Evolutionary conservation across 768 basidiomycete genomes (phyloP).

Genomic region (Russula lepida): DNA sequence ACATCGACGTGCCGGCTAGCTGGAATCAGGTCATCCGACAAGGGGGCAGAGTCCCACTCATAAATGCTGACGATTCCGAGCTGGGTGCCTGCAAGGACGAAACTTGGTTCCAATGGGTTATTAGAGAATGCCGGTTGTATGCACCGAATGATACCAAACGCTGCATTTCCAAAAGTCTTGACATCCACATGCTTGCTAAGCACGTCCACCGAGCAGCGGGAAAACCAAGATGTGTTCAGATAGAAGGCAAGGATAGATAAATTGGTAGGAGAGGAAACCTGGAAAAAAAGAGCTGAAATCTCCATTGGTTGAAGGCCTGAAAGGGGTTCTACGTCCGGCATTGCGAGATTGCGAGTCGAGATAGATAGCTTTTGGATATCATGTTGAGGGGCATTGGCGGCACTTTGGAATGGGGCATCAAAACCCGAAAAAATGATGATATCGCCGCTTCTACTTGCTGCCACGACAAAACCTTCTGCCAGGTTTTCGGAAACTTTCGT

Average conservation of each 20-base stretch:
- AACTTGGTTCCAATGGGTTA: slow-evolving; percentile 33
- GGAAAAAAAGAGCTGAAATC: slow-evolving; percentile 9
- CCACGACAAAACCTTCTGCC: slow-evolving; percentile 38
- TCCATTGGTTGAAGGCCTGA: neutral
- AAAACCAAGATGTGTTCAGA: slow-evolving; percentile 42
- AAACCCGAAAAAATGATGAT: slow-evolving; percentile 49
- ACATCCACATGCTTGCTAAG: slow-evolving; percentile 26
- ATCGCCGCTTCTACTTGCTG: slow-evolving; percentile 48
- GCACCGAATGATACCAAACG: slow-evolving; percentile 43
- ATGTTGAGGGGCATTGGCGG: neutral
- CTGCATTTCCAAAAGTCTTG: slow-evolving; percentile 43
- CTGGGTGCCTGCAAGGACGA: slow-evolving; percentile 56
- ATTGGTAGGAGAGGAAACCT: neutral
- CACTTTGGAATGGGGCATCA: slow-evolving; percentile 17
- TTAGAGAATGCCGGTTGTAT: slow-evolving; percentile 42
- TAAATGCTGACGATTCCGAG: slow-evolving; percentile 60
- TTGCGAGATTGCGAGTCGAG: neutral
- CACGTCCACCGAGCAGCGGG: slow-evolving; percentile 38
- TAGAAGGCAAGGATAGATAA: slow-evolving; percentile 44
- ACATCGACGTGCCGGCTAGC: slow-evolving; percentile 51
- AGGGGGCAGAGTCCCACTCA: slow-evolving; percentile 33
- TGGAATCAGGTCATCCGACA: slow-evolving; percentile 19
- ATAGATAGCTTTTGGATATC: slow-evolving; percentile 4
- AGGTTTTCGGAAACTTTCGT: slow-evolving; percentile 41
- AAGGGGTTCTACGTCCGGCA: neutral